Conservation (phyloP, 1,284 basidiomycete species). For the Cutaneotrichosporon cutaneum region DNA sequence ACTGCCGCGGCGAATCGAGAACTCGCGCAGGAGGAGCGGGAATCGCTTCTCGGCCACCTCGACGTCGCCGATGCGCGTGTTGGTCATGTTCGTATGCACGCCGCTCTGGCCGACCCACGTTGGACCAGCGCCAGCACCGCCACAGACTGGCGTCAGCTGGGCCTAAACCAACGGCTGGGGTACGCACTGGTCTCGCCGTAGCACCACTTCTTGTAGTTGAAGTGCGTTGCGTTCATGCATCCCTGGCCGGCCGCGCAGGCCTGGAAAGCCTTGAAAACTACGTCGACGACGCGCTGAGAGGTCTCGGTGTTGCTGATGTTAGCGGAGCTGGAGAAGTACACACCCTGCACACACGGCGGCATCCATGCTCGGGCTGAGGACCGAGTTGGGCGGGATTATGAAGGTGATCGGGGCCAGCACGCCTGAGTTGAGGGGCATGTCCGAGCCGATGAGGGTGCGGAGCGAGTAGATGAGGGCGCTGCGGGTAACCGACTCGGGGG, state of each 20-base stretch:
- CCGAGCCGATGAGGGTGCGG: constrained; percentile 50
- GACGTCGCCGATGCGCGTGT: constrained; percentile 86
- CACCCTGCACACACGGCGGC: constrained; percentile 81
- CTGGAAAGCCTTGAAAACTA: constrained; percentile 87
- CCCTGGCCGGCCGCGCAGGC: constrained; percentile 92
- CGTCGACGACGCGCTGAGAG: constrained; percentile 88
- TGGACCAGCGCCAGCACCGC: constrained; percentile 88
- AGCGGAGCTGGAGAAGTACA: neutral
- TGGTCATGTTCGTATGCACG: constrained; percentile 64
- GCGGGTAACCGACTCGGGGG: constrained; percentile 83
- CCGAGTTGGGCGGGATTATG: constrained; percentile 72
- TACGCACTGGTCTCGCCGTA: constrained; percentile 27
- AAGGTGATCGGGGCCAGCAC: constrained; percentile 68
- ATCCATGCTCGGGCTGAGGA: constrained; percentile 76
- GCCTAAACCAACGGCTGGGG: neutral
- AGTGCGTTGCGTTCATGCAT: constrained; percentile 52
- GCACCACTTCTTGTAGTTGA: constrained; percentile 11
- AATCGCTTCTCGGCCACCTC: constrained; percentile 58
- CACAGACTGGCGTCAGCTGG: constrained; percentile 59
- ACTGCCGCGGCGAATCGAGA: constrained; percentile 72
- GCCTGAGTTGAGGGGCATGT: constrained; percentile 91
- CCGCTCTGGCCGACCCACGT: constrained; percentile 82
- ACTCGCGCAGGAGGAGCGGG: constrained; percentile 78
- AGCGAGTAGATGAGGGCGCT: constrained; percentile 85
- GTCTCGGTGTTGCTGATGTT: constrained; percentile 60